These are phyloP conservation scores for Citrullus mucosospermus DNA, from an alignment of 306 rosid genomes.

Conservation along the genomic window DNA sequence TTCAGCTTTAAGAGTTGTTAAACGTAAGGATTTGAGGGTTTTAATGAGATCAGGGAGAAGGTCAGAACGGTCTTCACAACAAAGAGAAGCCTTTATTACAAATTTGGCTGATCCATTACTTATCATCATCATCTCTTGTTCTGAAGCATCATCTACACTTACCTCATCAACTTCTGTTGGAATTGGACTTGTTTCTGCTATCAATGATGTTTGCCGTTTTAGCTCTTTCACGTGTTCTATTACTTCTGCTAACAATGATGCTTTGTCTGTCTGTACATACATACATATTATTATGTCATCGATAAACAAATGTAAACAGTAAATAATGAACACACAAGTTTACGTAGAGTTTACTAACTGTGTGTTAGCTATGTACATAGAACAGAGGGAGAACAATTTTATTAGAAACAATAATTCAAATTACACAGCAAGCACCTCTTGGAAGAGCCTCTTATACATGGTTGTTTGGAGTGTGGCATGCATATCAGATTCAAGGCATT, in stretches of 20 bases:
- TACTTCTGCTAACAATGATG: constrained; percentile 76
- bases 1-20: constrained; percentile 76
- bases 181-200: constrained; percentile 69
- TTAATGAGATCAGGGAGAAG: constrained; percentile 76
- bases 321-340: no score
- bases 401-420: no score
- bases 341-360: no score
- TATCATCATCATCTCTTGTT: constrained; percentile 18
- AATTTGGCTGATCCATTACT: constrained; percentile 26
- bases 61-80: constrained; percentile 83
- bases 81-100: constrained; percentile 68
- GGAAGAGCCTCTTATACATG: no score
- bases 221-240: constrained; percentile 85
- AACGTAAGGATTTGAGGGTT: constrained; percentile 44
- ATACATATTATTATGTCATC: no score
- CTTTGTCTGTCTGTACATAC: constrained; percentile 67
- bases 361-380: no score
- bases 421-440: no score
- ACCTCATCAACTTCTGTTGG: constrained; percentile 70
- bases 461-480: no score
- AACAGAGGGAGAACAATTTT: no score
- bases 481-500: no score
- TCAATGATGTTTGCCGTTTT: constrained; percentile 65
- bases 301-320: no score
- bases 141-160: constrained; percentile 47